Evolutionary conservation across 2,329 filamentous ascomycete genomes (phyloP), one percentile per base, ranked within the genome.

Genomic region (Aureobasidium lini): DNA sequence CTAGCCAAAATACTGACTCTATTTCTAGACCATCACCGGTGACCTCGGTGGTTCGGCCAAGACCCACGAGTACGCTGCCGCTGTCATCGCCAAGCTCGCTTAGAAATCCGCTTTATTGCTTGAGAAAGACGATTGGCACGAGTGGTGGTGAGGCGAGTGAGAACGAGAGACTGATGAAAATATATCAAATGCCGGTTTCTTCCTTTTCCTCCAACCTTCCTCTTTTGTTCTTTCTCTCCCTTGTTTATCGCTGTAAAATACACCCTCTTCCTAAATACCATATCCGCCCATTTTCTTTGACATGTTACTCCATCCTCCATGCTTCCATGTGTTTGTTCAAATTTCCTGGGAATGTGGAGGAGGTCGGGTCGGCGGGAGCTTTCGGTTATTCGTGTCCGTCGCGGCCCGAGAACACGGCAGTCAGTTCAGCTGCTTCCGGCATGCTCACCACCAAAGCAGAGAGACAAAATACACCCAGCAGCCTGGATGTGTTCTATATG

Each of bases 31-130:
- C 63, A 85, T 99, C 76, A 99, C 94, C 36, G 93, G 94, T 70
- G 94, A 99, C 77, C 81, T 99, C 69, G 94, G 94, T 69, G 94
- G 94, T 74, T 96, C 91, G 81, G 84, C 94, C 70, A 96, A 95
- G 86, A 99, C 94, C 62, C 81, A 87, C 78, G 90, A 99, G 81
- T 99, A 95, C 76, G 90, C 94, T 61, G 83, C 82, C 62, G 93
- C 94, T 67, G 96, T 99, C 73, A 96, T 97, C 76, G 79, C 80
- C 71, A 79, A 80, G 64, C 74, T 86, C 43, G 43, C 54, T 48
- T 57, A 57, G 39, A 57, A 43, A n/a, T 23, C 64, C 67, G 69
- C 63, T 63, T 54, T 56, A 42, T 50, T 43, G 42, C 32, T 48
- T 13, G 39, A 57, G 28, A 16, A 32, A 39, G 31, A 57, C 23